A percentile compares a stretch with the other conserved stretches of the same genome.
Conservation (phyloP, 441 rosid species). For the Gossypium lobatum region DNA sequence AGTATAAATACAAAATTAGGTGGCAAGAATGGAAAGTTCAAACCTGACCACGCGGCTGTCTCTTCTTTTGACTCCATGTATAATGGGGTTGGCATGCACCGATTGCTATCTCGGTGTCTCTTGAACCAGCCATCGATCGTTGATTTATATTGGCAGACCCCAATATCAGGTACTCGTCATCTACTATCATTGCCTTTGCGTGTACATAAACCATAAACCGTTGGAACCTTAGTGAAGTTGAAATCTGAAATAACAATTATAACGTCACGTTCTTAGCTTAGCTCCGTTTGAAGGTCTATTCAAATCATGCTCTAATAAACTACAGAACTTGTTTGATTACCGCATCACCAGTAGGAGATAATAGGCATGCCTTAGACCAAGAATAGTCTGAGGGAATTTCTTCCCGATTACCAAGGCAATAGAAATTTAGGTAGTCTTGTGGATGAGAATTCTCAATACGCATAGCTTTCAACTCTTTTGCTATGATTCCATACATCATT, state of each 20-base stretch:
- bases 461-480: conserved; percentile 48
- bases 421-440: conserved; percentile 74
- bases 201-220: conserved; percentile 86
- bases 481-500: conserved; percentile 75
- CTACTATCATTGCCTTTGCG: conserved; percentile 81
- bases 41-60: conserved; percentile 73
- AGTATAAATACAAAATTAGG: not conserved
- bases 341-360: conserved; percentile 24
- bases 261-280: conserved; percentile 3
- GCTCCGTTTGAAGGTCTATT: not conserved
- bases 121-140: conserved; percentile 77
- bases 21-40: not conserved
- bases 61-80: conserved; percentile 45
- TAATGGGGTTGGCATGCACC: conserved; percentile 70
- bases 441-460: conserved; percentile 46
- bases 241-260: conserved; percentile 38
- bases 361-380: conserved; percentile 12
- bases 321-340: conserved; percentile 24
- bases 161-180: conserved; percentile 70
- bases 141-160: conserved; percentile 90
- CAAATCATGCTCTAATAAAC: not conserved
- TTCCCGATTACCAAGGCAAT: conserved; percentile 76
- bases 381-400: conserved; percentile 21
- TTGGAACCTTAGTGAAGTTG: conserved; percentile 42
- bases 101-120: conserved; percentile 88